Base-by-base conservation (phyloP, 176 grass and related monocot genomes). In the Triticum turgidum region DNA sequence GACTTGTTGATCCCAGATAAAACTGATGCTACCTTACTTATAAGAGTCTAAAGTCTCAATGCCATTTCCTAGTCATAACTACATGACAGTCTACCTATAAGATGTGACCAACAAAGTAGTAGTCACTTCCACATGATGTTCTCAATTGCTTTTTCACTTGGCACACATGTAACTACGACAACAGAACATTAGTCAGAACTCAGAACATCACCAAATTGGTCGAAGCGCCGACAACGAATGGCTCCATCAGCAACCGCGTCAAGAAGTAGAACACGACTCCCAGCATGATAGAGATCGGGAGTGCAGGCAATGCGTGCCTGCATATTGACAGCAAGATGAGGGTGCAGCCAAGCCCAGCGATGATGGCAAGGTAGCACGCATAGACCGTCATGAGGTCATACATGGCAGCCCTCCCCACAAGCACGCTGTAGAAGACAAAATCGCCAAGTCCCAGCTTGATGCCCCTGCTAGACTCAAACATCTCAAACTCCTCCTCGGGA, bases 361-460 rank as follows among this genome's bases (percentile, higher is more conserved):
- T 94, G 80, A 96, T 99, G 42, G 94, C 97, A 65, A 99, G 94
- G 85, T 99, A 99, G 84, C 97, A 99, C n/a, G 97, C 97, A 80
- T 96, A 99, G 15, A 99, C 97, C 3, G 94, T 99, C 94, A 96
- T 99, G 78, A 99, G 80, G 89, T 96, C 97, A 75, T 99, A 99
- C 97, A 99, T 99, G 0, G 97, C 94, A 52, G 97, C 97, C 73
- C 94, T 95, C 84, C 97, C 97, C 41, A 96, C 97, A 54, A 99
- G 91, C 65, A 99, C 97, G 25, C 94, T 99, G 62, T 96, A 99
- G 90, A 96, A 99, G 68, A 99, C 87, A 79, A 99, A 99, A 91
- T 99, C 97, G 17, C 97, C 94, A 24, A 96, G 87, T 63, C 97
- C 97, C 79, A 96, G 65, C 77, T 93, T 96, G 78, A 99, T 96